A percentile compares a stretch with the other conserved stretches of the same genome.
These are phyloP conservation scores for Ceratocystis ficicola DNA, from an alignment of 2,329 filamentous ascomycete species.

Conservation along the genomic window DNA sequence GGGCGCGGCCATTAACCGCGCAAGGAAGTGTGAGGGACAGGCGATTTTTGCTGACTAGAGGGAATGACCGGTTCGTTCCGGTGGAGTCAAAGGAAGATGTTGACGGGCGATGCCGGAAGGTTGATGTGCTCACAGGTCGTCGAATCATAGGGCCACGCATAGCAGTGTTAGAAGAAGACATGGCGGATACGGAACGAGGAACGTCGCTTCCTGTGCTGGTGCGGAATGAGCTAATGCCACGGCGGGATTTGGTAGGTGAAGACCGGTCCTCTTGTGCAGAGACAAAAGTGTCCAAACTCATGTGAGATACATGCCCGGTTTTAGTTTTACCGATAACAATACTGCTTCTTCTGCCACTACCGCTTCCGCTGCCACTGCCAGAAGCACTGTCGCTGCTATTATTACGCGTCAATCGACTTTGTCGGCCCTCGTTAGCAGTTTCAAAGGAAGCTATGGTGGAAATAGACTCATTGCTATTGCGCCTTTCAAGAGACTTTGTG, in stretches of 20 bases:
- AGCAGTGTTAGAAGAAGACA: constrained; percentile 19
- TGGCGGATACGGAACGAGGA: constrained; percentile 18
- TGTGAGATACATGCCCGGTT: constrained; percentile 21
- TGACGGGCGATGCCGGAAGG: constrained; percentile 40
- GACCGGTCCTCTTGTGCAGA: constrained; percentile 24
- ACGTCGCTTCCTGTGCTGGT: constrained; percentile 13
- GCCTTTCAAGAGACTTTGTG: constrained; percentile 30
- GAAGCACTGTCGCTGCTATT: constrained; percentile 23
- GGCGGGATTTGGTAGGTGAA: constrained; percentile 13
- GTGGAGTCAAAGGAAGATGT: constrained; percentile 46
- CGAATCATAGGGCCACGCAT: constrained; percentile 28
- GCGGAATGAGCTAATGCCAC: constrained; percentile 14
- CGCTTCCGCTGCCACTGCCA: constrained; percentile 9
- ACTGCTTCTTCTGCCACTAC: constrained; percentile 16
- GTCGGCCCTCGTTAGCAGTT: constrained; percentile 42
- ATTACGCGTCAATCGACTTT: constrained; percentile 32
- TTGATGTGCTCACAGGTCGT: constrained; percentile 34
- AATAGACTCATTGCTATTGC: constrained; percentile 38
- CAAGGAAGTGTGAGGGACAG: constrained; percentile 26
- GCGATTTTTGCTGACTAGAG: constrained; percentile 40
- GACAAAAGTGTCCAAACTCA: constrained; percentile 26
- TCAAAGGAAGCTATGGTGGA: constrained; percentile 45
- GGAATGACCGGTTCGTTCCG: constrained; percentile 50
- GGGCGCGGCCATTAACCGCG: constrained; percentile 2
- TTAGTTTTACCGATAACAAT: neutral